Base-by-base conservation (phyloP, 2,329 filamentous ascomycete genomes). In the Botrytis aclada region DNA sequence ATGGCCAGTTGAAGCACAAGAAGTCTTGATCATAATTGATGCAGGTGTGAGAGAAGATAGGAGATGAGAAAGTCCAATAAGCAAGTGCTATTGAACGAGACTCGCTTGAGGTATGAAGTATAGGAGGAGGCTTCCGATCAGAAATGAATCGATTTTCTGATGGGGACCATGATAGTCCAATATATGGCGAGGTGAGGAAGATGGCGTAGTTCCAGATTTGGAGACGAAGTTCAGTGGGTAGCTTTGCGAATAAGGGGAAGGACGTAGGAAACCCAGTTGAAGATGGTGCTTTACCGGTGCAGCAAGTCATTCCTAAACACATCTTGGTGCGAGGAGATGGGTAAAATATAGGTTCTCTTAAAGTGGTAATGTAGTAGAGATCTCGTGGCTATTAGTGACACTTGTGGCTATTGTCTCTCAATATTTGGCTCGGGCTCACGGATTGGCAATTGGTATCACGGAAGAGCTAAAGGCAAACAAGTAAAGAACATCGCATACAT, bases 1-100 rank as follows among this genome's bases (percentile, higher is more conserved):
- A 67, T 56, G 65, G 47, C 65, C 65, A 67, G 34, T 56, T 67
- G 65, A 67, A 67, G 47, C 45, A 67, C 65, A 67, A 67, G 47
- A 67, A 67, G 47, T 67, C 65, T 67, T 41, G 65, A 41, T 67
- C 34, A 54, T 67, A 67, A 41, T 56, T 67, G 45, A 67, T 67
- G 47, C 34, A 67, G 34, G 65, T 67, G 18, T 67, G 47, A 56
- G 65, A 67, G 34, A 56, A 67, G 37, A 39, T 22, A 34, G 47
- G 25, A 56, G 65, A 56, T 56, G 65, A 56, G 34, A 67, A 67
- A 16, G 25, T 56, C 34, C 65, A 67, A 56, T 67, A 67, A 20
- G 65, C 25, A 67, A 67, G 65, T 56, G 65, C 34, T 56, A 67
- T 56, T 67, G 65, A 56, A 67, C 65, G 65, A 39, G 47, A 56